These are phyloP conservation scores for Elaphomyces granulatus DNA, from an alignment of 495 filamentous ascomycete species.

Conservation along the genomic window DNA sequence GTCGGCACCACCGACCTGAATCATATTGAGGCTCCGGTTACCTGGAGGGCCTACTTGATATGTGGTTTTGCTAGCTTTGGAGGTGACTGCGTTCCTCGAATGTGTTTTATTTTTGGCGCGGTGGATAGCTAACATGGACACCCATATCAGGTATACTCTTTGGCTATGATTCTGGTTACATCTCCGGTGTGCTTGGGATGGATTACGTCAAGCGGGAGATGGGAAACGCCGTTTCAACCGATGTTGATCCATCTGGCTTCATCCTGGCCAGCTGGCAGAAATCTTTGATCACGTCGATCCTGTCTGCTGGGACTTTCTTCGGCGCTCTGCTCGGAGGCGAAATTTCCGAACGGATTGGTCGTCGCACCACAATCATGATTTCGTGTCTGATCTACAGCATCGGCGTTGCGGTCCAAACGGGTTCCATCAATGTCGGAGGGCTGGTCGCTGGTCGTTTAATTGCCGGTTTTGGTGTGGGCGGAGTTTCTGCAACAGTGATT, in stretches of 20 bases:
- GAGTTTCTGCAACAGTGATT: constrained; percentile 33
- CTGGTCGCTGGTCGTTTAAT: constrained; percentile 29
- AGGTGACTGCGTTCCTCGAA: constrained; percentile 28
- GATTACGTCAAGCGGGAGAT: not conserved
- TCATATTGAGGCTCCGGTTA: constrained; percentile 50
- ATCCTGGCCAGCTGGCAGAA: not conserved
- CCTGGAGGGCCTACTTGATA: constrained; percentile 51
- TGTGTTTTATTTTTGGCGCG: too few species aligned
- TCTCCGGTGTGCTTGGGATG: constrained; percentile 40
- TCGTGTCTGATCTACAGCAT: constrained; percentile 45
- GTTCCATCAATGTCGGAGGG: constrained; percentile 23
- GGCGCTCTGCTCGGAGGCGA: constrained; percentile 45
- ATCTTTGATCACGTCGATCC: constrained; percentile 36
- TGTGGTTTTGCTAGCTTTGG: constrained; percentile 57
- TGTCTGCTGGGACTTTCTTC: constrained; percentile 56
- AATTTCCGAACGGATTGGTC: constrained; percentile 43
- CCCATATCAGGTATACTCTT: constrained; percentile 35
- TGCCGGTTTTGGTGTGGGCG: constrained; percentile 29
- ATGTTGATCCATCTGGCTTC: constrained; percentile 1
- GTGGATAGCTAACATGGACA: not conserved
- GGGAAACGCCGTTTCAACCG: not conserved
- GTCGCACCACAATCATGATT: constrained; percentile 41
- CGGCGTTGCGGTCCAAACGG: constrained; percentile 47
- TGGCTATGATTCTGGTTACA: constrained; percentile 40
- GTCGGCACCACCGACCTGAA: constrained; percentile 24